phyloP scores from a whole-genome alignment of 2,329 filamentous ascomycete species.

The Calonectria multiphialidica region DNA sequence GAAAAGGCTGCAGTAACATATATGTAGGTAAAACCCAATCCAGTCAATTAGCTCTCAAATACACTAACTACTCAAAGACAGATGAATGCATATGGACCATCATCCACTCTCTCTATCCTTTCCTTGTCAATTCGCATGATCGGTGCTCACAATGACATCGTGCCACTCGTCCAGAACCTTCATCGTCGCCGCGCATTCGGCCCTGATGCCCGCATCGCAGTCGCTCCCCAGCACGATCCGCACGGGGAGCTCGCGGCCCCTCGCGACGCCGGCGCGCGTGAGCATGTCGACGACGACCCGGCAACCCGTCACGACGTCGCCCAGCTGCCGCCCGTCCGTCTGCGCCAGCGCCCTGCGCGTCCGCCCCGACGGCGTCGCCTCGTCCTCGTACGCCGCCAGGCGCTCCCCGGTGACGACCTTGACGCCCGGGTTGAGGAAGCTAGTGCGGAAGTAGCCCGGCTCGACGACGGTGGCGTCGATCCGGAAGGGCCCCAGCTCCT shows the following conservation, averaged over 20 bases:
- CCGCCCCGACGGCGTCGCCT: slow-evolving; percentile 44
- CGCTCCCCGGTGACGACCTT: slow-evolving; percentile 44
- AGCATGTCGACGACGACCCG: slow-evolving; percentile 67
- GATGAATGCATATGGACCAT: neutral
- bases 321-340: slow-evolving; percentile 63
- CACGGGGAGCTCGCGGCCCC: slow-evolving; percentile 63
- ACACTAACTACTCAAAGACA: neutral
- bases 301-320: slow-evolving; percentile 66
- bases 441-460: slow-evolving; percentile 66
- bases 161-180: slow-evolving; percentile 63
- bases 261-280: slow-evolving; percentile 60
- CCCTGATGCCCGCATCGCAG: slow-evolving; percentile 53
- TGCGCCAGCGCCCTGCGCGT: slow-evolving; percentile 45
- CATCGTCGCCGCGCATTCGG: slow-evolving; percentile 57
- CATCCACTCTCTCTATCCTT: neutral
- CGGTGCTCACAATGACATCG: slow-evolving; percentile 42
- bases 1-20: no score
- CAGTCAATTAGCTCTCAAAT: no score
- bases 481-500: slow-evolving; percentile 60
- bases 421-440: slow-evolving; percentile 55
- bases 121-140: slow-evolving; percentile 11
- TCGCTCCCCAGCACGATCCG: slow-evolving; percentile 69
- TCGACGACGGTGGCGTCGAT: slow-evolving; percentile 58
- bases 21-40: no score
- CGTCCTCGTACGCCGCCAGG: slow-evolving; percentile 48